Evolutionary conservation across 2,329 filamentous ascomycete species (phyloP).

Genomic region (Pseudogymnoascus sp.): DNA sequence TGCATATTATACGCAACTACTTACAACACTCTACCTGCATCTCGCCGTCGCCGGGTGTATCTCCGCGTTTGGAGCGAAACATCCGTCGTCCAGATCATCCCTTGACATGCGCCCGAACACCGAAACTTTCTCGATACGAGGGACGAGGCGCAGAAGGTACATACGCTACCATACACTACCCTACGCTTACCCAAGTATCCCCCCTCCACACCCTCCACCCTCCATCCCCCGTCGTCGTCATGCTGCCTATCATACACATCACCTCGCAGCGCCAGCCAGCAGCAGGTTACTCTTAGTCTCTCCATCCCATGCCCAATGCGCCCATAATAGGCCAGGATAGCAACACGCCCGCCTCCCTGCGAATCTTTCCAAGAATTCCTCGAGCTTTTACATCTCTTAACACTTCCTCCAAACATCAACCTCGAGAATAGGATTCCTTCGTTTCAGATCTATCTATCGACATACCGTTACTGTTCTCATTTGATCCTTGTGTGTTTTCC

Average conservation of each 20-base stretch:
- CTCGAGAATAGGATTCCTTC: background rate
- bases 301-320: background rate
- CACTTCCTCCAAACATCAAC: background rate
- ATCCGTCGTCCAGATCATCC: background rate
- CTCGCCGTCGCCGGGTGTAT: background rate
- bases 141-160: background rate
- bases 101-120: background rate
- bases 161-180: background rate
- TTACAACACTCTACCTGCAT: background rate
- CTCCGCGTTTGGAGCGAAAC: conserved; percentile 3
- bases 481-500: background rate
- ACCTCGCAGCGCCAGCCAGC: background rate
- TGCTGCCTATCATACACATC: background rate
- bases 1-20: too few species aligned
- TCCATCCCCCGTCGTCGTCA: background rate
- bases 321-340: background rate
- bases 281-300: background rate
- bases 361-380: background rate
- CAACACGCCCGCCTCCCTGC: background rate
- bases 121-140: conserved; percentile 1
- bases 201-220: background rate
- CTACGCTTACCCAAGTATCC: background rate
- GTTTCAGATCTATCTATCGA: background rate
- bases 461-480: background rate
- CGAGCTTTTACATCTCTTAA: background rate